These are phyloP conservation scores for Starmerella floris DNA, from an alignment of 805 yeast genomes.

Conservation along the genomic window DNA sequence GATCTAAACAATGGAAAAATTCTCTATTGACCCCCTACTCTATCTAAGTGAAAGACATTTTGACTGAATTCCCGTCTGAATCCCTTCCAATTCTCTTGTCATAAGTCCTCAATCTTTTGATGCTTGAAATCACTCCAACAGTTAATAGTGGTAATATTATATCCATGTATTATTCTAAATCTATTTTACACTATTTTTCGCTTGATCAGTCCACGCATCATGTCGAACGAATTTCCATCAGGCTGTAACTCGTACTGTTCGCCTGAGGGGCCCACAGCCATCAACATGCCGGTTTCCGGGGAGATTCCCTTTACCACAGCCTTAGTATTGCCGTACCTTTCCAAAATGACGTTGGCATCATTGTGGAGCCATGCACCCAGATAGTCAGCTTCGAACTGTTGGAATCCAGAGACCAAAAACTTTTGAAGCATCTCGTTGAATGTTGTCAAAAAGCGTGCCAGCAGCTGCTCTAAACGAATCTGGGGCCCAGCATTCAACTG, in stretches of 20 bases:
- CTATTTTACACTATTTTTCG: no score
- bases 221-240: conserved; percentile 94
- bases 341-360: conserved; percentile 57
- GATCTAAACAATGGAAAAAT: no score
- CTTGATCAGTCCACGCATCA: conserved; percentile 76
- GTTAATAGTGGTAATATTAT: no score
- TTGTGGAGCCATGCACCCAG: conserved; percentile 79
- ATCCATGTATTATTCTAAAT: no score
- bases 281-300: conserved; percentile 65
- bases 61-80: no score
- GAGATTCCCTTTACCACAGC: conserved; percentile 74
- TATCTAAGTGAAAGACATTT: no score
- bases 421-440: conserved; percentile 42
- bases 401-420: conserved; percentile 54
- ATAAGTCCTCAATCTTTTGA: no score
- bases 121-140: no score
- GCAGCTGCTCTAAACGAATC: conserved; percentile 35
- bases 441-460: conserved; percentile 57
- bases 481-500: conserved; percentile 45
- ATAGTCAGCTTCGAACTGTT: conserved; percentile 53
- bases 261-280: conserved; percentile 53
- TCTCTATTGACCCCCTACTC: no score
- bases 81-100: no score
- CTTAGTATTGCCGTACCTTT: conserved; percentile 37
- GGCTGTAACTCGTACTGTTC: conserved; percentile 66